Evolutionary conservation across 2,329 filamentous ascomycete species (phyloP), one percentile per base, ranked within the genome.

Genomic region (Penicillium hesseltinei): DNA sequence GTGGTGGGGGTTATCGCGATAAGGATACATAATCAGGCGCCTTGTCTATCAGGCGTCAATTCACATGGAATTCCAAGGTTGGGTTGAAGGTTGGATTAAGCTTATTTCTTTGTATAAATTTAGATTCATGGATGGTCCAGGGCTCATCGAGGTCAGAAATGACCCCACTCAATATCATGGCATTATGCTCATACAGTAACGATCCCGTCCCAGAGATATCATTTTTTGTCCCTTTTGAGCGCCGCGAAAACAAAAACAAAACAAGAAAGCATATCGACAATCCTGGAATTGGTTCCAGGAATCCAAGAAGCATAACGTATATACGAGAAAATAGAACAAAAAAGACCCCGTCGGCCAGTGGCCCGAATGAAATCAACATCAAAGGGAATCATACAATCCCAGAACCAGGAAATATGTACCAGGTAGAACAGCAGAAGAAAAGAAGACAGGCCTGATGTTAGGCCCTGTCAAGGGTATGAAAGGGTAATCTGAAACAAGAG

Each of bases 191-290:
- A 54, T 59, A 52, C 47, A 63, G 52, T 47, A 42, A 60, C 51
- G 48, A 53, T 62, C 55, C 62, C 59, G 57, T 42, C 59, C 63
- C 58, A 60, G 48, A 62, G 57, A 66, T 62, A 63, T 62, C 58
- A 53, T 62, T 62, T 66, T 35, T 65, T 60, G 42, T 46, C 53
- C 65, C 51, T 59, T 63, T 63, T 63, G 50, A 66, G 62, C 65
- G 65, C 65, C 63, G 44, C 57, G 57, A 55, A 59, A 56, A 43
- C 21, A 48, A 48, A 51, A 54, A 39, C 19, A 45, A 51, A 56
- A 46, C 58, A 38, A 43, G 23, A 50, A 51, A 58, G 27, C 46
- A 66, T 53, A 57, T 64, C 57, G 54, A 65, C 56, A 49, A 56
- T 39, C 38, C 56, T 17, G 47, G 47, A 56, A 45, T 25, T 39